Percentiles rank a stretch among this genome's conserved stretches.
Evolutionary conservation across 169 alveolate species (phyloP).

Genomic region (Plasmodium vivax): DNA sequence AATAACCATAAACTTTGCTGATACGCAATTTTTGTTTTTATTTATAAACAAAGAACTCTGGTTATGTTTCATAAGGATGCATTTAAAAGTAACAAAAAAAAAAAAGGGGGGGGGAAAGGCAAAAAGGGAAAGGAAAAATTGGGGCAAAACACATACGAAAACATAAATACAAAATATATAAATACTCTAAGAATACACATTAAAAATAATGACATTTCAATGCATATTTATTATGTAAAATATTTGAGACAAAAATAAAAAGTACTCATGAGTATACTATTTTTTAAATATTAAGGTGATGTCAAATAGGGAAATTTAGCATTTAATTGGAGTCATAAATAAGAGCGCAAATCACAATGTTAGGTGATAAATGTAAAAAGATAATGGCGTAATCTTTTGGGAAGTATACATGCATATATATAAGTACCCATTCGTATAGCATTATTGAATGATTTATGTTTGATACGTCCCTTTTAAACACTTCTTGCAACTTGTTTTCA

Average conservation of each 20-base stretch:
- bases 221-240: neutral
- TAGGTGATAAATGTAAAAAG: neutral
- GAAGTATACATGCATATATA: neutral
- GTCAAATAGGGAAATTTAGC: neutral
- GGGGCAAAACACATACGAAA: neutral
- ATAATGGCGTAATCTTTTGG: neutral
- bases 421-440: neutral
- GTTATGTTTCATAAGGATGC: too few relatives aligned
- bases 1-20: neutral
- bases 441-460: neutral
- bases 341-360: neutral
- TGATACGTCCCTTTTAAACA: neutral
- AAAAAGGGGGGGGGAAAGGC: neutral
- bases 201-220: too few relatives aligned
- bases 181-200: neutral
- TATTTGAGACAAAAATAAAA: neutral
- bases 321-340: too few relatives aligned
- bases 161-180: neutral
- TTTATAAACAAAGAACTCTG: neutral
- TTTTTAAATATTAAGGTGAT: neutral
- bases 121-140: neutral
- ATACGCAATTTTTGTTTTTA: neutral
- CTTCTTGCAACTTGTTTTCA: neutral
- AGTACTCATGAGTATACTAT: neutral
- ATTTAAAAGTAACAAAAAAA: too few relatives aligned